These are phyloP conservation scores for Trypanosoma avium DNA, from an alignment of 208 protist species.

Conservation along the genomic window DNA sequence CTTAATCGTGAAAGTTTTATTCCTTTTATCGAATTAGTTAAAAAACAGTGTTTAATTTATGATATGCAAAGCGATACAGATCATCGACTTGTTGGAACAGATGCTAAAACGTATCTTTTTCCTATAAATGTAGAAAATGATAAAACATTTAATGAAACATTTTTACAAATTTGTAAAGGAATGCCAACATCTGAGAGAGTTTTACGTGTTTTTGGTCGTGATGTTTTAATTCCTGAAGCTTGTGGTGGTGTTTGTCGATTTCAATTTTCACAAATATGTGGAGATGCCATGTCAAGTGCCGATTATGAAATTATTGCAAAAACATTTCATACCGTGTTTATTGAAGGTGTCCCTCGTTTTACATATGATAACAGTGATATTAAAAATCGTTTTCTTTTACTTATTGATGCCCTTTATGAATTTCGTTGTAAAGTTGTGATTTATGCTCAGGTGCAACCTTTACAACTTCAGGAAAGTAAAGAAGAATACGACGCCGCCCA, in stretches of 20 bases:
- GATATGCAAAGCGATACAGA: conserved; percentile 90
- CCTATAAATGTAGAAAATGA: conserved; percentile 68
- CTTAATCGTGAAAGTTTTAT: conserved; percentile 94
- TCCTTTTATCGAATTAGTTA: conserved; percentile 94
- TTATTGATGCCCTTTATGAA: conserved; percentile 91
- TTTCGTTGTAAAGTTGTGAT: conserved; percentile 81
- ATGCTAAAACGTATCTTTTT: conserved; percentile 67
- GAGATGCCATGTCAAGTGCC: conserved; percentile 60
- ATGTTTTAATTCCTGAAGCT: conserved; percentile 63
- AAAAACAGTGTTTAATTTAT: conserved; percentile 82
- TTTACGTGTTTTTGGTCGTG: conserved; percentile 77
- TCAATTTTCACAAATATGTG: conserved; percentile 82
- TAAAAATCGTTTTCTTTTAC: conserved; percentile 85
- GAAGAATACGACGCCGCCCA: conserved; percentile 26
- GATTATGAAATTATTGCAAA: conserved; percentile 87
- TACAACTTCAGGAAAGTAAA: conserved; percentile 47
- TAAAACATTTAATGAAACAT: conserved; percentile 65
- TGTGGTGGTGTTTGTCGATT: conserved; percentile 80
- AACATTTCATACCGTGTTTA: conserved; percentile 88
- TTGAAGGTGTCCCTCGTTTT: conserved; percentile 82
- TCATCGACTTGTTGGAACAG: conserved; percentile 88
- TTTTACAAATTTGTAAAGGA: conserved; percentile 83
- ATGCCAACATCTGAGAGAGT: conserved; percentile 51
- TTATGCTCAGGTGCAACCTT: conserved; percentile 55
- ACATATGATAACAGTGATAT: conserved; percentile 73